Percentiles rank a stretch among this genome's conserved stretches.
Evolutionary conservation across 192 early-diverging fungal species (phyloP).

Genomic region (Chytriomyces hyalinus): DNA sequence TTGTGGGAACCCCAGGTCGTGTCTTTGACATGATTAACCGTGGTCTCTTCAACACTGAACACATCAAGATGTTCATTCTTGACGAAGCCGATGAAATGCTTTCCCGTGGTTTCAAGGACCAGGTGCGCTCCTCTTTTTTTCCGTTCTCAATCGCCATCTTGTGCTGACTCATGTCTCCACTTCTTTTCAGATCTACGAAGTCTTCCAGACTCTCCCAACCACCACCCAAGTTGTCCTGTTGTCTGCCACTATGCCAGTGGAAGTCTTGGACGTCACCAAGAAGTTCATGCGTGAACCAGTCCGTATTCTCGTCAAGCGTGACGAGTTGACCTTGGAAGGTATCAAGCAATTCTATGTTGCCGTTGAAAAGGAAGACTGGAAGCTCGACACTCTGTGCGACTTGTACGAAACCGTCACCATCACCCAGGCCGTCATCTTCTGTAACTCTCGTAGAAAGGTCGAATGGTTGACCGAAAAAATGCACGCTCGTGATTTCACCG

Average conservation of each 20-base stretch:
- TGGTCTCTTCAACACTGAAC: constrained; percentile 76
- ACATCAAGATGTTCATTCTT: constrained; percentile 97
- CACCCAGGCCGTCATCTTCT: constrained; percentile 99
- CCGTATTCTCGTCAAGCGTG: constrained; percentile 99
- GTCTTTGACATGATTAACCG: constrained; percentile 99
- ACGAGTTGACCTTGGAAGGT: constrained; percentile 97
- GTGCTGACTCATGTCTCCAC: too few relatives aligned
- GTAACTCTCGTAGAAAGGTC: constrained; percentile 99
- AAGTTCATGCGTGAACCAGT: constrained; percentile 99
- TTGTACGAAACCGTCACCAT: constrained; percentile 98
- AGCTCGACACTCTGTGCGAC: constrained; percentile 97
- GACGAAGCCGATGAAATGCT: constrained; percentile 99
- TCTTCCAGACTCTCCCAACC: constrained; percentile 93
- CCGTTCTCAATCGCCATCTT: too few relatives aligned
- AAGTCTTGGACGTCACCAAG: constrained; percentile 93
- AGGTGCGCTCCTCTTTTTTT: constrained; percentile 27
- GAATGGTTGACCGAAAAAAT: constrained; percentile 98
- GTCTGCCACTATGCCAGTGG: constrained; percentile 95
- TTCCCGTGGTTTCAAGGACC: constrained; percentile 97
- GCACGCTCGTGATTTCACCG: constrained; percentile 96
- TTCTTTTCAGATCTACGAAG: constrained; percentile 21
- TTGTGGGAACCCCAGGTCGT: constrained; percentile 98
- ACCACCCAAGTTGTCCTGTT: constrained; percentile 95
- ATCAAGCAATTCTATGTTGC: constrained; percentile 99
- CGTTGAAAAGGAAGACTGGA: constrained; percentile 99